A percentile compares a stretch with the other conserved stretches of the same genome.
These are phyloP conservation scores for Lolium rigidum DNA, from an alignment of 176 grass and related monocot genomes.

Conservation along the genomic window DNA sequence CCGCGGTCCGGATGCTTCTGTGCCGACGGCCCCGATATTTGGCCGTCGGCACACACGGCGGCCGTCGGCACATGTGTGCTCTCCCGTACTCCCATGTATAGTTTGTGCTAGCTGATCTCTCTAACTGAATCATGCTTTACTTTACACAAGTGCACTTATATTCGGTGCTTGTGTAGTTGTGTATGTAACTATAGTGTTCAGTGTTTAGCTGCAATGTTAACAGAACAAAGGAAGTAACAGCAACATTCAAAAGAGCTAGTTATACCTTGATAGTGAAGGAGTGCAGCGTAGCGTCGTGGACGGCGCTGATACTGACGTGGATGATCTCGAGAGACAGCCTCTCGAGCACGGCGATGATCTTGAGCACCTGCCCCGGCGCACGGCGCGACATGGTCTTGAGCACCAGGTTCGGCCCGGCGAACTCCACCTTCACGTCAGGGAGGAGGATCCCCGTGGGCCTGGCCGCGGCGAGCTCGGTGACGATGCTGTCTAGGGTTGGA, in stretches of 20 bases:
- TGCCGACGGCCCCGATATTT: too few species aligned
- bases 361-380: slow-evolving; percentile 63
- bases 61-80: too few species aligned
- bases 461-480: slow-evolving; percentile 40
- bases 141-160: too few species aligned
- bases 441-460: slow-evolving; percentile 10
- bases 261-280: slow-evolving; percentile 88
- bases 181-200: too few species aligned
- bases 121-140: neutral
- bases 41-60: too few species aligned
- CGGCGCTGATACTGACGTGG: slow-evolving; percentile 66
- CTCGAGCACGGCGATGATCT: slow-evolving; percentile 78
- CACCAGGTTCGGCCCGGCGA: slow-evolving; percentile 79
- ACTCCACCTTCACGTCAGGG: slow-evolving; percentile 86
- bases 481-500: slow-evolving; percentile 44
- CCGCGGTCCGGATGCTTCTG: too few species aligned
- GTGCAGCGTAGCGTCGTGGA: slow-evolving; percentile 68
- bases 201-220: neutral
- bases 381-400: slow-evolving; percentile 75
- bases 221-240: neutral
- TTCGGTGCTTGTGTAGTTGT: too few species aligned
- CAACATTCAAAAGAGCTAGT: neutral
- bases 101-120: neutral
- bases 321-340: slow-evolving; percentile 78
- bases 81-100: neutral